These are phyloP conservation scores for Podospora pseudocomata DNA, from an alignment of 495 filamentous ascomycete species.

Conservation along the genomic window DNA sequence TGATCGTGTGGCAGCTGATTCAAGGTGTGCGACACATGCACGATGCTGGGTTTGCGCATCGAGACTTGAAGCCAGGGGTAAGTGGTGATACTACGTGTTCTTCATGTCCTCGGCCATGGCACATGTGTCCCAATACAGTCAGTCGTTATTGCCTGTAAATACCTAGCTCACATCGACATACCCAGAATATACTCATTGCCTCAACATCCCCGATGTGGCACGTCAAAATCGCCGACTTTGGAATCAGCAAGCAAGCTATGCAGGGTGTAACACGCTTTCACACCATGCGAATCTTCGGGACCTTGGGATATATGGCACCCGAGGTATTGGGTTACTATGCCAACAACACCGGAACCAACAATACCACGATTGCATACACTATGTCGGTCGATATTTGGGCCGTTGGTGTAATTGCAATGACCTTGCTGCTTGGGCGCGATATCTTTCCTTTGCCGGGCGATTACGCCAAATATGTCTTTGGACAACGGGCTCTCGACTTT, in stretches of 20 bases:
- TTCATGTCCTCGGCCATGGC: not conserved
- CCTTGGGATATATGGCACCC: conserved; percentile 17
- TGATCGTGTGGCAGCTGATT: conserved; percentile 40
- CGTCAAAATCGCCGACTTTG: conserved; percentile 52
- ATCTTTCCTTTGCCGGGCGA: not conserved
- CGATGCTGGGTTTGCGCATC: conserved; percentile 44
- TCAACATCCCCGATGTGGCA: conserved; percentile 27
- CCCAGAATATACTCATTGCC: conserved; percentile 22
- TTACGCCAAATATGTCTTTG: not conserved
- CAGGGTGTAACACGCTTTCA: not conserved
- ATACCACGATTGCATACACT: conserved; percentile 7
- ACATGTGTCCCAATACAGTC: not conserved
- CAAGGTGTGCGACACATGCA: conserved; percentile 48
- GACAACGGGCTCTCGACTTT: not conserved
- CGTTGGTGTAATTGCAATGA: conserved; percentile 5
- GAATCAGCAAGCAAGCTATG: conserved; percentile 38
- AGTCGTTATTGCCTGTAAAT: not conserved
- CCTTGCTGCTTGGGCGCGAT: not conserved
- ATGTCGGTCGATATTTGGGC: conserved; percentile 19
- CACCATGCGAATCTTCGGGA: conserved; percentile 12
- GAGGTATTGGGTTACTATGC: conserved; percentile 11
- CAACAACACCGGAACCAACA: not conserved
- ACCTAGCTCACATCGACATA: not conserved
- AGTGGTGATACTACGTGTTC: not conserved
- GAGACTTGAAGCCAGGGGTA: conserved; percentile 49